A percentile compares a stretch with the other conserved stretches of the same genome.
These are phyloP conservation scores for Zymoseptoria ardabiliae DNA, from an alignment of 2,329 filamentous ascomycete genomes.

Conservation along the genomic window DNA sequence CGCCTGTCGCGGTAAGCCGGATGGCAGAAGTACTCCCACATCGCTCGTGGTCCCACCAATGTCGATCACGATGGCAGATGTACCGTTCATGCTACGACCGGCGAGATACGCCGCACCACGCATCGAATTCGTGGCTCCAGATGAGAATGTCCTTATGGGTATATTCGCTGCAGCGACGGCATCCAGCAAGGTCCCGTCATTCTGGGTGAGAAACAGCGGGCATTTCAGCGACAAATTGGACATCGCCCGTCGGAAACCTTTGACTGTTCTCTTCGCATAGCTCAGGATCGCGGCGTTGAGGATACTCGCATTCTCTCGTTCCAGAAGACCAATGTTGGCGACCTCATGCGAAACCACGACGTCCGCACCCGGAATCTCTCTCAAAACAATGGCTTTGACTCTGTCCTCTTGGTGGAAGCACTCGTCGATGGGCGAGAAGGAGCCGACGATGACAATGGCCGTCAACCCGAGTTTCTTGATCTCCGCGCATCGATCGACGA, in stretches of 20 bases:
- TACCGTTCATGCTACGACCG: slow-evolving; percentile 24
- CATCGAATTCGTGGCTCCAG: slow-evolving; percentile 48
- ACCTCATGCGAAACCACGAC: slow-evolving; percentile 47
- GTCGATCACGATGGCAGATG: slow-evolving; percentile 50
- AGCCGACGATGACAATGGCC: slow-evolving; percentile 49
- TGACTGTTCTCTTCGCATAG: slow-evolving; percentile 41
- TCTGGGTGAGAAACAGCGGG: slow-evolving; percentile 46
- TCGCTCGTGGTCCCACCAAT: slow-evolving; percentile 61
- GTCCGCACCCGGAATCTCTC: slow-evolving; percentile 42
- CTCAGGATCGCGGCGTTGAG: slow-evolving; percentile 44
- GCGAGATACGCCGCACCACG: slow-evolving; percentile 52
- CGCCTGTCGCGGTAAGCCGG: slow-evolving; percentile 55
- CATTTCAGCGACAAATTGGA: slow-evolving; percentile 39
- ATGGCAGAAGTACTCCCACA: slow-evolving; percentile 51
- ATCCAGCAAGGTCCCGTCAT: slow-evolving; percentile 45
- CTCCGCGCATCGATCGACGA: slow-evolving; percentile 37
- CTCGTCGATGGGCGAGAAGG: slow-evolving; percentile 53
- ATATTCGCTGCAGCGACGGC: slow-evolving; percentile 40
- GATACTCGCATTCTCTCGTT: slow-evolving; percentile 46
- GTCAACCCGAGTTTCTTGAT: slow-evolving; percentile 39
- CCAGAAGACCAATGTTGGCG: slow-evolving; percentile 44
- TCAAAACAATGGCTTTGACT: slow-evolving; percentile 42
- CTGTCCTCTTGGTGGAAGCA: slow-evolving; percentile 45
- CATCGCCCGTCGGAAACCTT: slow-evolving; percentile 41
- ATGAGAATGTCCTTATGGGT: slow-evolving; percentile 47